These are phyloP conservation scores for Hordeum marinum DNA, from an alignment of 176 grass and related monocot genomes.

Conservation along the genomic window DNA sequence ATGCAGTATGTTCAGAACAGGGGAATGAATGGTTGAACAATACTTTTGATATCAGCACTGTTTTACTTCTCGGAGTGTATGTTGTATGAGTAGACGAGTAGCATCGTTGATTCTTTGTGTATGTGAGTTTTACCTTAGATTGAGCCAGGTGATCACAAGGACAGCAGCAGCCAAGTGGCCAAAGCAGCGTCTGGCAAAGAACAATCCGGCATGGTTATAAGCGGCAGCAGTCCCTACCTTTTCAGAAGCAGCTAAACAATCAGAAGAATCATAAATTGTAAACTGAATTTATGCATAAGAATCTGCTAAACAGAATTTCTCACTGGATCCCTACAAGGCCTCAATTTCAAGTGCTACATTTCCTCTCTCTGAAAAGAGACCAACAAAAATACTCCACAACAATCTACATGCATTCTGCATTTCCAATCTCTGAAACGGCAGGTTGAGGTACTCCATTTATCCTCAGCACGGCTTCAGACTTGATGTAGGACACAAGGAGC, in stretches of 20 bases:
- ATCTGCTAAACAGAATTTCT: no score
- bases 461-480: conserved; percentile 84
- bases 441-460: conserved; percentile 84
- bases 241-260: no score
- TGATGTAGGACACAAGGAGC: no score
- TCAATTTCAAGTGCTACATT: no score
- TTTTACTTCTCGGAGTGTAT: not conserved
- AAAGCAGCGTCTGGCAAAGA: conserved; percentile 59
- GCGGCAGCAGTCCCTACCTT: conserved; percentile 70
- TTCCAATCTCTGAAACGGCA: conserved; percentile 22
- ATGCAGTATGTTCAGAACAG: no score
- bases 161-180: conserved; percentile 50
- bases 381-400: no score
- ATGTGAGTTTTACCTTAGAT: conserved; percentile 51
- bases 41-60: not conserved
- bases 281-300: no score
- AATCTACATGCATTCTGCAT: no score
- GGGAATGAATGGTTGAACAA: not conserved
- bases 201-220: conserved; percentile 59
- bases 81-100: not conserved
- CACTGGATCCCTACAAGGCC: no score
- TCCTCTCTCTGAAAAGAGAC: no score
- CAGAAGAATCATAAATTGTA: no score
- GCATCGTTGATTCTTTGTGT: not conserved
- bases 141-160: conserved; percentile 92